Evolutionary conservation across 306 rosid genomes (phyloP), one percentile per base, ranked within the genome.

Genomic region (Cucumis cinereus): DNA sequence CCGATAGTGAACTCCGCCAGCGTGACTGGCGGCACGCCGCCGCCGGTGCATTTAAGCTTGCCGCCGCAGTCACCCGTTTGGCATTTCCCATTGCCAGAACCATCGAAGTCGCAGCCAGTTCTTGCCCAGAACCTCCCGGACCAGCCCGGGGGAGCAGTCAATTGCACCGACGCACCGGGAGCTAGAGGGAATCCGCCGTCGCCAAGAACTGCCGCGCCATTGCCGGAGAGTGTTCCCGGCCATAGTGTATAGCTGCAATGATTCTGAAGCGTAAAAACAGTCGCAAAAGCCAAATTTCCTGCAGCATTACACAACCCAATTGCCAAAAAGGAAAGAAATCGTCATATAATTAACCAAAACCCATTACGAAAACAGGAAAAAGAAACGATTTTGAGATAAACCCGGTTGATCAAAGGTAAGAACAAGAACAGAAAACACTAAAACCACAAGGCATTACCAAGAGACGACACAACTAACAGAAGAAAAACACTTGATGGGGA

Each of bases 61-160:
- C 97, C 93, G 57, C 97, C 96, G 73, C 97, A 91, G 64, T 89
- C 89, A 0, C 96, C 97, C 0, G 97, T 91, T 45, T 22, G 35
- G 75, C 98, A 91, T 15, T 73, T 81, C 0, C 97, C 97, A 19
- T 38, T 80, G 0, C 96, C 97, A 7, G 85, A 30, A n/a, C 24
- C 24, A 19, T 91, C 93, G 23, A 91, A 93, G 47, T 68, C 74
- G 82, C 97, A 91, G 12, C 86, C 85, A 5, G 98, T 94, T 28
- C 98, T 50, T 15, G 67, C 98, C 98, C 98, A 94, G 63, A 91
- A 82, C 14, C 98, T 81, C 5, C 98, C 98, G 0, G 98, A 94
- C 98, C 97, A 94, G 0, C 98, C 97, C 0, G 79, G 35, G 1
- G 91, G 93, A 2, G 92, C 95, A 0, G 83, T 83, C 61, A 94